Conservation (phyloP, 2,329 filamentous ascomycete genomes). For the Ambrosiella cleistominuta region DNA sequence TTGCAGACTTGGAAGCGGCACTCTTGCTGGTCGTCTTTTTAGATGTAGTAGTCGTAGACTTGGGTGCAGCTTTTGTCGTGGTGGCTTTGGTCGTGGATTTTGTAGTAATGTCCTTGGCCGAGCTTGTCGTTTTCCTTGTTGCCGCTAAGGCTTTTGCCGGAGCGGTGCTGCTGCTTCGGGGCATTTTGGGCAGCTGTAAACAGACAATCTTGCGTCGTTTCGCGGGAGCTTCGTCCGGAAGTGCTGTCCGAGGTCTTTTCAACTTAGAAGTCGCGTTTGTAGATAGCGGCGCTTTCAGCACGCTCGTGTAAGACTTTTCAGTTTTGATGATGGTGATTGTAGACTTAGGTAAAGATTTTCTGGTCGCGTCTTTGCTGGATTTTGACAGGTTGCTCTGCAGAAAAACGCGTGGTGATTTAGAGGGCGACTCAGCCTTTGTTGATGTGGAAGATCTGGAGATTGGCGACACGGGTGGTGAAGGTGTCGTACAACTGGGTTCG, state of each 20-base stretch:
- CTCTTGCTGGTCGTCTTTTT: neutral
- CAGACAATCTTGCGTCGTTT: constrained; percentile 9
- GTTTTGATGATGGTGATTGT: neutral
- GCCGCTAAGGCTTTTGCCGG: constrained; percentile 37
- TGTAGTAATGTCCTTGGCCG: neutral
- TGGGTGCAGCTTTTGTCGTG: neutral
- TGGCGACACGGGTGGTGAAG: constrained; percentile 25
- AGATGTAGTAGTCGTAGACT: neutral
- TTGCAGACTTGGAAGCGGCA: neutral
- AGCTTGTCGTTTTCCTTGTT: constrained; percentile 39
- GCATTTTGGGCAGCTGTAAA: neutral
- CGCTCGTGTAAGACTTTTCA: constrained; percentile 5
- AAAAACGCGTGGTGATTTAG: neutral
- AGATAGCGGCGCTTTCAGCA: constrained; percentile 1
- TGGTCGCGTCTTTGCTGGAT: neutral
- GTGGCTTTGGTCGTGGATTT: constrained; percentile 1
- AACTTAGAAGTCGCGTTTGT: neutral
- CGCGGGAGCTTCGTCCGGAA: constrained; percentile 4
- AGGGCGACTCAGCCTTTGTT: neutral
- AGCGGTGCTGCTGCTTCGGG: constrained; percentile 15
- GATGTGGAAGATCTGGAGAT: neutral
- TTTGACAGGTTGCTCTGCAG: neutral
- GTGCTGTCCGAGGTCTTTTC: constrained; percentile 7
- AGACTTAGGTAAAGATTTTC: neutral
- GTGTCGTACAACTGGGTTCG: constrained; percentile 31